Evolutionary conservation across 345 rosid species (phyloP), one percentile per base, ranked within the genome.

Genomic region (Ceriops zippeliana): DNA sequence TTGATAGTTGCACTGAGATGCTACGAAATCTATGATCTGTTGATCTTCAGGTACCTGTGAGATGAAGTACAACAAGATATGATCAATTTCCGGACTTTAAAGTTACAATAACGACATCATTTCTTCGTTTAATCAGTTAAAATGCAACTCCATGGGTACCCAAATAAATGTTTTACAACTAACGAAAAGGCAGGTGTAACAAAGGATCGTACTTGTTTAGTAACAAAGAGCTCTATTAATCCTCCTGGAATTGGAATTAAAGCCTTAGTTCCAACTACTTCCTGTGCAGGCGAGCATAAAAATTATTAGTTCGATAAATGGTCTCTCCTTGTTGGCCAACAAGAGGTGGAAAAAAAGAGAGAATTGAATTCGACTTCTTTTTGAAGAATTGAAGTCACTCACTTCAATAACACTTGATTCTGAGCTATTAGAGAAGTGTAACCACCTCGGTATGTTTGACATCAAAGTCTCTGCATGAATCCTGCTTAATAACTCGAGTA

Each of bases 241-340:
- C 92, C 97, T 81, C 90, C 97, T 2, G 93, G 62, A 19, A 89
- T 78, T 26, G 97, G 98, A 71, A 91, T 76, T 85, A 91, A 79
- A 74, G 84, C 89, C 84, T 86, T 89, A n/a, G 95, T 90, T 63
- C 96, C 91, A 30, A 79, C 74, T 38, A 83, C 74, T 68, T 85
- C 95, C 97, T 93, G 85, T 5, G 6, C 49, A 73, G 10, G 52
- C 20, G 28, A 54, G 38, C 3, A 22, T 21, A 7, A 27, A 46
- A 61, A 5, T 47, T 30, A 31, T 71, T 34, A 52, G 38, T 17
- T 30, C 15, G 46, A 24, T 37, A 6, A 13, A 24, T 24, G 26
- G 17, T 9, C 52, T 24, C 4, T 16, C 8, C 5, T 20, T 42
- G 13, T 5, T 28, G 10, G 8, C 0, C 22, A 2, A 42, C 49